These are phyloP conservation scores for Pleurotus giganteus DNA, from an alignment of 768 basidiomycete species.

Conservation along the genomic window DNA sequence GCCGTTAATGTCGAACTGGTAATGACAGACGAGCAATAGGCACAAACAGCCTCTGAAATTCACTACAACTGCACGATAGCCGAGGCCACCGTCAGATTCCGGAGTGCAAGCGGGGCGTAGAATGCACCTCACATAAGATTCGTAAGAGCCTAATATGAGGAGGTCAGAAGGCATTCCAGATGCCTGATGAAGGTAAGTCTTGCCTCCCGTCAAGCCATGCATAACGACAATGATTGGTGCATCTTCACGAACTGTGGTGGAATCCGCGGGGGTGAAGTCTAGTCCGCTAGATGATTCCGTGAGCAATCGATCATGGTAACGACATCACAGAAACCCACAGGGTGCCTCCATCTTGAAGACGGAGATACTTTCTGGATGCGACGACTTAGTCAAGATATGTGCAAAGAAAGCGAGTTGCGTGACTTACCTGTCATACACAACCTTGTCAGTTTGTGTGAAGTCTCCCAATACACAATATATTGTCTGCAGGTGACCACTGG, in stretches of 20 bases:
- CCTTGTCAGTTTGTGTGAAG: conserved; percentile 53
- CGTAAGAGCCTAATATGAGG: conserved; percentile 68
- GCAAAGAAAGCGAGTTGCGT: neutral
- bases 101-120: conserved; percentile 71
- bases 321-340: conserved; percentile 38
- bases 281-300: conserved; percentile 45
- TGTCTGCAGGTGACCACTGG: conserved; percentile 65
- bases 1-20: conserved; percentile 11
- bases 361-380: conserved; percentile 40
- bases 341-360: conserved; percentile 61
- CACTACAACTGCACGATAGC: conserved; percentile 86
- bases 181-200: neutral
- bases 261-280: conserved; percentile 57
- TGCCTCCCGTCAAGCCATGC: conserved; percentile 57
- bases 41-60: conserved; percentile 90
- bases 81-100: conserved; percentile 78
- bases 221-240: conserved; percentile 56
- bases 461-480: conserved; percentile 58
- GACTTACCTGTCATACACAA: conserved; percentile 54
- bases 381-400: neutral
- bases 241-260: conserved; percentile 33
- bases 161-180: conserved; percentile 10
- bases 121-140: conserved; percentile 85
- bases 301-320: neutral
- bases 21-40: conserved; percentile 5